A percentile compares a stretch with the other conserved stretches of the same genome.
Conservation (phyloP, 495 filamentous ascomycete genomes). For the Paragyromitra xinjiangensis region DNA sequence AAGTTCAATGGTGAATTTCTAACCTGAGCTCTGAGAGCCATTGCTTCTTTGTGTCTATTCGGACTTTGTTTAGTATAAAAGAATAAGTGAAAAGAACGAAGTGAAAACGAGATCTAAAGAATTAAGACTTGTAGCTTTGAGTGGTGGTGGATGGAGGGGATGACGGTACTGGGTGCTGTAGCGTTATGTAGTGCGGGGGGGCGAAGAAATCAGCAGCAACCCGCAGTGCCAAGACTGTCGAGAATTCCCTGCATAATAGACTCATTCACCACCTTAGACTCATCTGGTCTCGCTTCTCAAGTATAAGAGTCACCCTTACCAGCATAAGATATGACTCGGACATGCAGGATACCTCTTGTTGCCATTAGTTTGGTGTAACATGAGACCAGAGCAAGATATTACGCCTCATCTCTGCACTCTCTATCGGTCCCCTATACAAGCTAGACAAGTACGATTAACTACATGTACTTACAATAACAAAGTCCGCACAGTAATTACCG, state of each 20-base stretch:
- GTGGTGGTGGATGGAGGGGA: conserved; percentile 2
- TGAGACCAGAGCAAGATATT: neutral
- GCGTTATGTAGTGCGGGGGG: conserved; percentile 44
- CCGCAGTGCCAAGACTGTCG: conserved; percentile 26
- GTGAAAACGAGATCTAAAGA: neutral
- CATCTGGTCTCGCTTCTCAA: neutral
- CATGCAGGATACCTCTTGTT: neutral
- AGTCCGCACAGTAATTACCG: neutral
- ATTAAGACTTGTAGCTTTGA: conserved; percentile 6
- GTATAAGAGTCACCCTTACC: conserved; percentile 30
- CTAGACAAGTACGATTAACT: neutral
- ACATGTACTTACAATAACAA: neutral
- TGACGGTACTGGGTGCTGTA: conserved; percentile 18
- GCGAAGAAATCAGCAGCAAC: conserved; percentile 5
- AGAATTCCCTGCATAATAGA: neutral
- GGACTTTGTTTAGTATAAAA: conserved; percentile 7
- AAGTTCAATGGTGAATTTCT: neutral
- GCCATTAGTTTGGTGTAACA: neutral
- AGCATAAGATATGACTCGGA: conserved; percentile 26
- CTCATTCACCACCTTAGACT: conserved; percentile 1
- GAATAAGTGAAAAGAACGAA: neutral
- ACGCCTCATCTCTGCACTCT: neutral
- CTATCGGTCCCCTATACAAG: neutral
- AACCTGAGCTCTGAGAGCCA: conserved; percentile 58
- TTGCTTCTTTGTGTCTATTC: conserved; percentile 24